These are phyloP conservation scores for Fusarium pseudocircinatum DNA, from an alignment of 2,329 filamentous ascomycete species.

Conservation along the genomic window DNA sequence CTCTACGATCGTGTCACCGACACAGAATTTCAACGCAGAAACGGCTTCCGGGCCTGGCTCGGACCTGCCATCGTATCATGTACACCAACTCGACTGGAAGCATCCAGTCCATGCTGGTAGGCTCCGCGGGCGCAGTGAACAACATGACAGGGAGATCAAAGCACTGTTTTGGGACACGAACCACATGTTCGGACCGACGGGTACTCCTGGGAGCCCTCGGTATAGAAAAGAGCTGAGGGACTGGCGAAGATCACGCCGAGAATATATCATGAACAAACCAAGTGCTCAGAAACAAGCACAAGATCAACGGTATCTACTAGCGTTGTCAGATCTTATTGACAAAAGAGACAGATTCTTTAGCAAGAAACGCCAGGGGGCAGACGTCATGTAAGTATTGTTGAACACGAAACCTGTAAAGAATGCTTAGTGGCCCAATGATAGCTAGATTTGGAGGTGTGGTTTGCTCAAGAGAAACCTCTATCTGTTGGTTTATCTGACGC, in stretches of 20 bases:
- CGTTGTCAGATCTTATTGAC: not conserved
- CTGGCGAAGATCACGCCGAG: conserved; percentile 2
- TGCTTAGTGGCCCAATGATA: not conserved
- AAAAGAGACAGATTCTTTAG: not conserved
- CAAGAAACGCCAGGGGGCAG: not conserved
- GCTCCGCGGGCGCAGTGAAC: not conserved
- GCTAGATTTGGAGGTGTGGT: no score
- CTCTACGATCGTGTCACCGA: no score
- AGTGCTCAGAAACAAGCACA: not conserved
- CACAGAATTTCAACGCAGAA: not conserved
- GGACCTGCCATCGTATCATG: not conserved
- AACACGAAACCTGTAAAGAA: not conserved
- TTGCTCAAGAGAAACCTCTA: not conserved
- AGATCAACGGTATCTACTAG: not conserved
- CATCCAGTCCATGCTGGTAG: not conserved
- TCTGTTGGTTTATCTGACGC: no score
- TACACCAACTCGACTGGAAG: conserved; percentile 9
- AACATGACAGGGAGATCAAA: not conserved
- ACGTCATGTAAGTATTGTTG: not conserved
- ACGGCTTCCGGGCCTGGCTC: not conserved
- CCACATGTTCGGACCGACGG: not conserved
- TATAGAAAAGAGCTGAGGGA: not conserved
- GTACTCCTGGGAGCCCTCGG: not conserved
- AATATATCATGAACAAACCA: not conserved
- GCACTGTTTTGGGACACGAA: conserved; percentile 8